These are phyloP conservation scores for Clavispora vitiphila DNA, from an alignment of 805 yeast species.

Conservation along the genomic window DNA sequence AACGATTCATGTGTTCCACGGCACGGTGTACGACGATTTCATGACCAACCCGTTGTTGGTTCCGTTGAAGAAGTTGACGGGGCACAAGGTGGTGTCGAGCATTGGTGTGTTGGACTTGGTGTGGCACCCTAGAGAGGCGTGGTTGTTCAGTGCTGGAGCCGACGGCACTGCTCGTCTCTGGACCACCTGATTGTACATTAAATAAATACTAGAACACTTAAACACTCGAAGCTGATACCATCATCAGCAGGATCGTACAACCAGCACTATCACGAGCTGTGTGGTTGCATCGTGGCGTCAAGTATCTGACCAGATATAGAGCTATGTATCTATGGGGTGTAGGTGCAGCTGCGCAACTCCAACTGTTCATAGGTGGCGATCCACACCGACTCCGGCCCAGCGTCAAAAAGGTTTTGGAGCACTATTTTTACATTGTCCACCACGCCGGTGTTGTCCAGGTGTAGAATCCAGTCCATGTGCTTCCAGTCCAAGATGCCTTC, in stretches of 20 bases:
- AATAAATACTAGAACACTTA: too few relatives aligned
- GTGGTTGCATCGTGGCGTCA: too few relatives aligned
- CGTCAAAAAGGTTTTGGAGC: slow-evolving; percentile 20
- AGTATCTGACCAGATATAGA: too few relatives aligned
- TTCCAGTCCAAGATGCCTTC: slow-evolving; percentile 45
- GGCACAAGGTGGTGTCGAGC: slow-evolving; percentile 75
- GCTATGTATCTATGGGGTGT: too few relatives aligned
- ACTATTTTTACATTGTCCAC: slow-evolving; percentile 32
- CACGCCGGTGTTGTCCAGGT: slow-evolving; percentile 34
- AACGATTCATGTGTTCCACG: slow-evolving; percentile 88
- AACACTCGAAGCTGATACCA: too few relatives aligned
- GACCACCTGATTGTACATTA: slow-evolving; percentile 56
- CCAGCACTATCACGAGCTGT: too few relatives aligned
- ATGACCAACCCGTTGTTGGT: slow-evolving; percentile 94
- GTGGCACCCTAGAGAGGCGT: slow-evolving; percentile 98
- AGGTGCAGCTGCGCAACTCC: slow-evolving; percentile 10
- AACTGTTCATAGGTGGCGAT: slow-evolving; percentile 20
- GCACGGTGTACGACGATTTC: slow-evolving; percentile 90
- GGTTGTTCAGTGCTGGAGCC: slow-evolving; percentile 97
- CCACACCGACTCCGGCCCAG: slow-evolving; percentile 21
- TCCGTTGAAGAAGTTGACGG: slow-evolving; percentile 89
- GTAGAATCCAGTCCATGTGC: slow-evolving; percentile 29
- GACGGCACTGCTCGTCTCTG: slow-evolving; percentile 93
- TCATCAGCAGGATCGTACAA: too few relatives aligned
- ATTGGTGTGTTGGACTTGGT: slow-evolving; percentile 81